Base-by-base conservation (phyloP, 306 rosid genomes). In the Cicer judaicum region DNA sequence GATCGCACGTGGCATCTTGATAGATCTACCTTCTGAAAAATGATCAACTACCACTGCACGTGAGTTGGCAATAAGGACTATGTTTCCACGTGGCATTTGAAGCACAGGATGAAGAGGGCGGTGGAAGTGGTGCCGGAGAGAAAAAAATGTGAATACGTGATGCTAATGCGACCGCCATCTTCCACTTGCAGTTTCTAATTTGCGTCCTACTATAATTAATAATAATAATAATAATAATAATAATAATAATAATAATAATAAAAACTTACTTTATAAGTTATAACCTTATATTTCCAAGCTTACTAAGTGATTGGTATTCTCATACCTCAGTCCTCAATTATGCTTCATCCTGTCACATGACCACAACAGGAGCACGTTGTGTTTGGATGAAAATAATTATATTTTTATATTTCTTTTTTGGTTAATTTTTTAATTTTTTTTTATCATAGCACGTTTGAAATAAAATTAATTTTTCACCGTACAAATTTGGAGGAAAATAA, bases 1-100 rank as follows among this genome's bases (percentile, higher is more conserved):
- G 47, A 60, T 67, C 8, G 79, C 84, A 83, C 84, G 84, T 84
- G 87, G 75, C 75, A 15, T 63, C 78, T 46, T 47, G 52, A 34
- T 53, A 56, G 75, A n/a, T 68, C 47, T 55, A 64, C 76, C 54
- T 34, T 19, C 44, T 50, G 19, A 7, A 6, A 9, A 52, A 38
- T 43, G 48, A 79, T 70, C 63, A 15, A 64, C 5, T 73, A 6
- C 63, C 54, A 63, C 42, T 10, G 81, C 87, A 84, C 73, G 87
- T 80, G 84, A 84, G 67, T 60, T 68, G 42, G 73, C 62, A 19
- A 62, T 68, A 56, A 67, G 13, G 29, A 11, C 24, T 16, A 21
- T 48, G 72, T 72, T 72, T 71, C 67, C 79, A 79, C 81, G 80
- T 74, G 81, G 78, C 80, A 68, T 11, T 4, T 24, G 72, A 69